Evolutionary conservation across 208 protist genomes (phyloP).

Genomic region (Trypanosoma platydactyli): DNA sequence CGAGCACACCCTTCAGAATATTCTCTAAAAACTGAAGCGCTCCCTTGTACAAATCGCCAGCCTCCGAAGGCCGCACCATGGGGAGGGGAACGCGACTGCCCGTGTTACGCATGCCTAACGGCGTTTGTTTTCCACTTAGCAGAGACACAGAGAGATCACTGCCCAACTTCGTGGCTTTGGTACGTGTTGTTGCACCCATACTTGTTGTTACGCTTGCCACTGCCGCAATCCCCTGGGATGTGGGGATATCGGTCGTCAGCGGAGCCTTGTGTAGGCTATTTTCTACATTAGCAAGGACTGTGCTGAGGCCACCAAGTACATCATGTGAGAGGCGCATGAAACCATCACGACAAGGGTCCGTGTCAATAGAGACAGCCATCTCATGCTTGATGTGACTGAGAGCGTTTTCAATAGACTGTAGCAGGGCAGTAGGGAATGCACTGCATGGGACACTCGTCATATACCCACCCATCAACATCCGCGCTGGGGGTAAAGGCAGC

Average conservation of each 20-base stretch:
- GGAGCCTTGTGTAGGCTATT: constrained; percentile 6
- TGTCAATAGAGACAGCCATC: background rate
- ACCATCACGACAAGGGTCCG: constrained; percentile 1
- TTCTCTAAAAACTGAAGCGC: constrained; percentile 4
- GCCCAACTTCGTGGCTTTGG: no score
- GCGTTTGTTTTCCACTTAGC: background rate
- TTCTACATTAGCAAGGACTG: background rate
- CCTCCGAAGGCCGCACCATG: background rate
- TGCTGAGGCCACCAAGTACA: background rate
- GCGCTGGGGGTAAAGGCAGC: constrained; percentile 4
- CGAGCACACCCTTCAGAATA: constrained; percentile 1
- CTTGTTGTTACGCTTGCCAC: background rate
- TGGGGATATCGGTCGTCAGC: background rate
- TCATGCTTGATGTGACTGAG: constrained; percentile 2
- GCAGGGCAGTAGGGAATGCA: background rate
- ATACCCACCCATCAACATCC: background rate
- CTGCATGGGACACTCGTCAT: background rate
- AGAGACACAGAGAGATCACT: background rate
- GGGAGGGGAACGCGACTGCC: background rate
- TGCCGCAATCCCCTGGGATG: background rate
- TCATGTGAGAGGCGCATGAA: constrained; percentile 10
- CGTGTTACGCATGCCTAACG: background rate
- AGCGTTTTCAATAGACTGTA: constrained; percentile 1
- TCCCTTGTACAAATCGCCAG: constrained; percentile 3
- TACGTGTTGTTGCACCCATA: background rate